Conservation (phyloP, 192 early-diverging fungal genomes). For the Coemansia sp. region DNA sequence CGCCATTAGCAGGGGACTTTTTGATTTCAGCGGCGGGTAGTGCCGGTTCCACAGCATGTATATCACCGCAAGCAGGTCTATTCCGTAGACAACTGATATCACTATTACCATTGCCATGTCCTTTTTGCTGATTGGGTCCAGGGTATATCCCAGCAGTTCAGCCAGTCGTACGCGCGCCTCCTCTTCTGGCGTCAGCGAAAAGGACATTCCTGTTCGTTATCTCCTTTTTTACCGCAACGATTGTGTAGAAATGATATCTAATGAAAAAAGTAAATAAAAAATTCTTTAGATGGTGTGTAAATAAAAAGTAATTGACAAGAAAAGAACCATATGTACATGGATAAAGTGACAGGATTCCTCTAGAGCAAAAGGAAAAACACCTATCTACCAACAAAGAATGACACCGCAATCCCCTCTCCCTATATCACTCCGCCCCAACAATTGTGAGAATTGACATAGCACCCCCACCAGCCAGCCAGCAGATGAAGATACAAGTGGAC, state of each 20-base stretch:
- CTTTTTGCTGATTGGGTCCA: slow-evolving; percentile 35
- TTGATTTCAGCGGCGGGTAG: slow-evolving; percentile 51
- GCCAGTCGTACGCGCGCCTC: slow-evolving; percentile 33
- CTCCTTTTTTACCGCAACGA: neutral
- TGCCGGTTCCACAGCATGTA: slow-evolving; percentile 43
- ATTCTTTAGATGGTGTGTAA: neutral
- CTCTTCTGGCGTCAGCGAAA: slow-evolving; percentile 34
- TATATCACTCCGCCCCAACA: neutral
- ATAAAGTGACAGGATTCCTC: neutral
- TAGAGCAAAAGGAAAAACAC: neutral
- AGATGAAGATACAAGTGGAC: neutral
- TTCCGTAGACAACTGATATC: slow-evolving; percentile 28
- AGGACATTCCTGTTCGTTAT: slow-evolving; percentile 21
- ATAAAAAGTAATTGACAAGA: neutral
- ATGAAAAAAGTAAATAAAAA: neutral
- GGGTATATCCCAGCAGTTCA: slow-evolving; percentile 22
- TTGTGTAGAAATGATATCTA: neutral
- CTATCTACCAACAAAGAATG: neutral
- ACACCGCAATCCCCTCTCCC: neutral
- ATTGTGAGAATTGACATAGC: neutral
- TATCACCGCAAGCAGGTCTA: slow-evolving; percentile 35
- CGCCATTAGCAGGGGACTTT: slow-evolving; percentile 43
- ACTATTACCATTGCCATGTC: slow-evolving; percentile 37
- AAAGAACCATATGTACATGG: neutral
- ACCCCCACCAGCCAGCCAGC: neutral